Evolutionary conservation across 768 basidiomycete species (phyloP), one percentile per base, ranked within the genome.

Genomic region (Psilocybe azurescens): DNA sequence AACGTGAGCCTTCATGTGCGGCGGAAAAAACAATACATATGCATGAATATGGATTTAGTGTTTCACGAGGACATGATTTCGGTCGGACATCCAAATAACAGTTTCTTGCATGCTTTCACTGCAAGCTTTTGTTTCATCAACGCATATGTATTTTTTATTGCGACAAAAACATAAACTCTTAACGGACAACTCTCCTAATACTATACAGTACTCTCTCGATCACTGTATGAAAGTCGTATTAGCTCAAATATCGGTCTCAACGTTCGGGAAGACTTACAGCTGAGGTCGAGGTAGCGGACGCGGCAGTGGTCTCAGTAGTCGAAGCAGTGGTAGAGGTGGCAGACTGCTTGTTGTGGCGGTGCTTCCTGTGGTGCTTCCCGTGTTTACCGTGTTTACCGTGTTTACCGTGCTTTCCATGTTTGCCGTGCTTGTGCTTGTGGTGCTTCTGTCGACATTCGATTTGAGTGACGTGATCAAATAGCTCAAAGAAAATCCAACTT

Each of bases 331-430:
- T n/a, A 6, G 41, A 24, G 32, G 36, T 32, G 18, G 46, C 30
- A 39, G 41, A 9, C 14, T 64, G 28, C 51, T 60, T 60, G 28
- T 32, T 39, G 29, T 54, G 30, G 32, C 57, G 58, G 58, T 59
- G 58, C 58, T 59, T 59, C 47, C 24, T 44, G 55, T 41, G 38
- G 24, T 56, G 41, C 44, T 56, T 56, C 2, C 55, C 55, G 55
- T 56, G 55, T 32, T 14, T 56, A 8, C 46, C 36, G 16, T 57
- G 56, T n/a, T 38, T 55, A 3, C 53, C 36, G 18, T 55, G 53
- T 39, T 44, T 44, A 33, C 53, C 30, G 30, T 53, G 52, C 6
- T 33, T 32, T 38, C 52, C 52, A 14, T 53, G 52, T 16, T 33
- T 32, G 24, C 36, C 36, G 36, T 55, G 53, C n/a, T 44, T 44